Evolutionary conservation across 441 rosid genomes (phyloP), one percentile per base, ranked within the genome.

Genomic region (California macrophylla): DNA sequence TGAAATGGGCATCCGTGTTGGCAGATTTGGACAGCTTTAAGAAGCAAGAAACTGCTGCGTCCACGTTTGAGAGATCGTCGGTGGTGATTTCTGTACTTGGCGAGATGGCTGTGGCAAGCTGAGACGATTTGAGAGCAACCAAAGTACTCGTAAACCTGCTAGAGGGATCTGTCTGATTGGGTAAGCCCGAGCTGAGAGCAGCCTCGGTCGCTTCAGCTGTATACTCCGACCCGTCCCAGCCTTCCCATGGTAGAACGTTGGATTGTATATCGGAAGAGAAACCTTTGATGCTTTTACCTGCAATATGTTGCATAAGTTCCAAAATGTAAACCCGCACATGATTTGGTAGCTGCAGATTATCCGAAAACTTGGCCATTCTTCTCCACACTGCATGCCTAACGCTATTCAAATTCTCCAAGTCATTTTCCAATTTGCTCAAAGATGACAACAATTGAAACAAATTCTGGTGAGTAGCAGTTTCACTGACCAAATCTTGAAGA

Each of bases 51-150:
- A 83, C 81, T 0, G 93, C 89, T 23, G 89, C 74, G 72, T 82
- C 91, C 36, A 81, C 78, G 77, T 79, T 77, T n/a, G 76, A 63
- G 16, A 95, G 86, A 80, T 90, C 89, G 38, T 84, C 91, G 12
- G 89, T 84, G 72, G 89, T 81, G n/a, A 95, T 85, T 80, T 88
- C 96, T 66, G 82, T 74, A 76, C 77, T 69, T 10, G 90, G 85
- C 58, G 91, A 85, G 72, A 95, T 80, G 76, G 84, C 72, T 58
- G 84, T 83, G 20, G 77, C 85, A 50, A 95, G 87, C 82, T 89
- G 97, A 71, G 97, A 84, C 42, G 99, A 87, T 81, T 85, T 89
- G 28, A 95, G 96, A 71, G 98, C 93, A 30, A 92, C 98, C 69
- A 95, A 78, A 71, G 97, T 88, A 76, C 82, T 85, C 56, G 95